Evolutionary conservation across 768 basidiomycete genomes (phyloP).

Genomic region (Tricholoma sp.): DNA sequence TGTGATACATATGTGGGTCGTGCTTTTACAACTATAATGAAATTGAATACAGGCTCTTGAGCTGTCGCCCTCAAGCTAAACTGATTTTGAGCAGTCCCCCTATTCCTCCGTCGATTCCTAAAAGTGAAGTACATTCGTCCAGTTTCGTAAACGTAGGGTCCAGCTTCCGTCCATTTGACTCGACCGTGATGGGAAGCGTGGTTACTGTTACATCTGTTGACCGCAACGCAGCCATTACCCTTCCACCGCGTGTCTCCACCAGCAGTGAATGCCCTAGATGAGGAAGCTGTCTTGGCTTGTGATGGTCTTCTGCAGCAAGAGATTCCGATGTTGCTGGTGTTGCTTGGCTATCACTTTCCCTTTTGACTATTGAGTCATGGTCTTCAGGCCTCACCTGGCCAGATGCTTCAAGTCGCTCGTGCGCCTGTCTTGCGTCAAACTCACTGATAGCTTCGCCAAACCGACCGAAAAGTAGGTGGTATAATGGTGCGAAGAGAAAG

Average conservation of each 20-base stretch:
- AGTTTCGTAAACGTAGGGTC: conserved; percentile 14
- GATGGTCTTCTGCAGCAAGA: background rate
- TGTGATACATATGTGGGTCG: background rate
- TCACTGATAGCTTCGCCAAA: background rate
- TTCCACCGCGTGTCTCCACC: conserved; percentile 12
- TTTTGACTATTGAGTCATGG: background rate
- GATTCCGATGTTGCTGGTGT: background rate
- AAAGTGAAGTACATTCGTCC: conserved; percentile 11
- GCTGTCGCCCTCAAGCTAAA: background rate
- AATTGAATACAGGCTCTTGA: background rate
- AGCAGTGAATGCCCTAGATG: conserved; percentile 6
- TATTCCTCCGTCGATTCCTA: conserved; percentile 16
- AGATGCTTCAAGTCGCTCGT: background rate
- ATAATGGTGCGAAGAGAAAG: background rate
- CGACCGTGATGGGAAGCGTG: conserved; percentile 13
- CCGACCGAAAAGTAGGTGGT: conserved; percentile 7
- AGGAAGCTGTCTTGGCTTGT: background rate
- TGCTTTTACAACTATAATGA: conserved; percentile 1
- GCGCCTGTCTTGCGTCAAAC: background rate
- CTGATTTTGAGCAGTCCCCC: conserved; percentile 22
- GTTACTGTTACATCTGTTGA: background rate
- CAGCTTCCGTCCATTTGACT: conserved; percentile 21
- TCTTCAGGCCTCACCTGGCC: background rate
- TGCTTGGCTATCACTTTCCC: background rate
- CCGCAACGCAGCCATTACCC: conserved; percentile 15